Conservation (phyloP, 2,329 filamentous ascomycete genomes). For the Curvularia verruculosa region DNA sequence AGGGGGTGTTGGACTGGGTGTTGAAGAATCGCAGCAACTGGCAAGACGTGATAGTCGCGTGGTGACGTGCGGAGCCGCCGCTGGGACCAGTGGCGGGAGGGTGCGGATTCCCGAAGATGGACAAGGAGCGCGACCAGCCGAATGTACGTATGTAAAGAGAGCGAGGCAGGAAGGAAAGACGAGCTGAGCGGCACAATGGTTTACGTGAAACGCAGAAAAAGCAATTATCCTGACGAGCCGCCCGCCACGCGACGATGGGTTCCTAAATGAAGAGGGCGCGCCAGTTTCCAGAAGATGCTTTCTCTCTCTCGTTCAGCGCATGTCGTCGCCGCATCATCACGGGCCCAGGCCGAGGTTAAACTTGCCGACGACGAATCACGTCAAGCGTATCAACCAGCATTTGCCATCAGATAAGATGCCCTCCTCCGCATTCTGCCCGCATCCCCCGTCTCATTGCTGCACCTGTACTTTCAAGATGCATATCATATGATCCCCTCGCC, state of each 20-base stretch:
- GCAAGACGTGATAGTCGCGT: conserved; percentile 10
- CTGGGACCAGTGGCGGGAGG: conserved; percentile 8
- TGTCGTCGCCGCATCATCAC: conserved; percentile 1
- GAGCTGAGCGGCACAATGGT: background rate
- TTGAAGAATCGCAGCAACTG: background rate
- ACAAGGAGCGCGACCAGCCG: background rate
- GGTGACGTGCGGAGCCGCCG: conserved; percentile 19
- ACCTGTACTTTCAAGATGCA: background rate
- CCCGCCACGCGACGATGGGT: background rate
- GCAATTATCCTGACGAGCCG: background rate
- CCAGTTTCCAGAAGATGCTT: conserved; percentile 31
- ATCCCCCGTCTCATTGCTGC: background rate
- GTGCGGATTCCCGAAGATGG: conserved; percentile 12
- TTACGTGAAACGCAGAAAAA: background rate
- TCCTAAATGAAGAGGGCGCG: conserved; percentile 8
- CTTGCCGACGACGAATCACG: conserved; percentile 7
- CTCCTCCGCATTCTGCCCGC: conserved; percentile 7
- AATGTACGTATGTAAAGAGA: background rate
- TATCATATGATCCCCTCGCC: background rate
- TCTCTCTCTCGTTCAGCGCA: conserved; percentile 4
- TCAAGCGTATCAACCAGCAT: background rate
- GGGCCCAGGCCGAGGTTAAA: conserved; percentile 23
- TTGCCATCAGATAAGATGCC: conserved; percentile 13
- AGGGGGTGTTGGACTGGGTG: background rate
- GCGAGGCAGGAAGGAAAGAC: background rate